Evolutionary conservation across 2,329 filamentous ascomycete species (phyloP), one percentile per base, ranked within the genome.

Genomic region (Penicillium sp.): DNA sequence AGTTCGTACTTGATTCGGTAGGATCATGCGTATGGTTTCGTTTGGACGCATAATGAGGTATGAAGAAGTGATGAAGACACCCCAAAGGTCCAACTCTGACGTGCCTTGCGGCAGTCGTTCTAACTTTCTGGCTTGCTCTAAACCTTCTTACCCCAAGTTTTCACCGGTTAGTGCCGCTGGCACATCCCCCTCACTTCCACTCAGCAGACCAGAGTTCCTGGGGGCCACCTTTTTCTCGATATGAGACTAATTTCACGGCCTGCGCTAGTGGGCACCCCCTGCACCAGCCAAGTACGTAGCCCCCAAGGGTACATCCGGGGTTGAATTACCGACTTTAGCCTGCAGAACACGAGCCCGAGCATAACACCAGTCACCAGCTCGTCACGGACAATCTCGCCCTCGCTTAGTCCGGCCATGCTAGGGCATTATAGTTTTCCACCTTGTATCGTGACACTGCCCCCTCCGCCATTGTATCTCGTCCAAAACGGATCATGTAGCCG

Each of bases 281-380:
- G 51, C 37, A 52, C 7, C 24, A 16, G 16, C 16, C 44, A 58
- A 51, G 6, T 22, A 22, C 3, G 22, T 22, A 4, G 22, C 3
- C 22, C 22, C 22, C 2, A 22, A 4, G 2, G 4, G 22, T 35
- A 40, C 18, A 35, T 14, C 54, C 43, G 43, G 56, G 47, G 46
- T 49, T 9, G 22, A 51, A 54, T 56, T 61, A 40, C 61, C 54
- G 46, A 54, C 19, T 44, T 50, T 31, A 56, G 49, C 59, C 56
- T 63, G 61, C 54, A 59, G 56, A 56, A 61, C 19, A 24, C 36
- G 53, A 19, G 16, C 22, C 16, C 50, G n/a, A 41, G 49, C 50
- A 51, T 33, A 40, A 18, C 31, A 53, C 52, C 33, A 36, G 46
- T 50, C 31, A 53, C 52, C 33, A 36, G 46, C 54, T 56, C 51